Base-by-base conservation (phyloP, 805 yeast genomes). In the Spathaspora arborariae region DNA sequence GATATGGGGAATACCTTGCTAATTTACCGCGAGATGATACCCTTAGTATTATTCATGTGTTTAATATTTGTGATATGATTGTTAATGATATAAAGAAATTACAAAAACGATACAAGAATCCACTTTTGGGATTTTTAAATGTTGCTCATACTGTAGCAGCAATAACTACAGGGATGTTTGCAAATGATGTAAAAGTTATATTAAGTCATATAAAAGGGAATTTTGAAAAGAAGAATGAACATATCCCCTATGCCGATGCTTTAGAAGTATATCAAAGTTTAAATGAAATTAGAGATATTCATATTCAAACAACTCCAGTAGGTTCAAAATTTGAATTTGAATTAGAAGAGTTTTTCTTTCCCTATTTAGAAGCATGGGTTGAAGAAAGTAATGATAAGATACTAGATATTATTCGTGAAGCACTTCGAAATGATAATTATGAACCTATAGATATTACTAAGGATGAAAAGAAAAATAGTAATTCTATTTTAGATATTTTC, bases 401-500 rank as follows among this genome's bases (percentile, higher is more conserved):
- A 4, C 48, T 57, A 2, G 60, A 68, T 4, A 78, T 81, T 54
- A 79, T 84, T 4, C 64, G 70, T 13, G 72, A 77, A 21, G 81
- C 92, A 0, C 57, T 88, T 3, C 67, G 70, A 8, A 74, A 70
- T 9, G 97, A 90, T 59, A 56, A 58, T 1, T 82, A 84, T 60
- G 66, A 71, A 43, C 80, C 84, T 0, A 56, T 81, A 15, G 79
- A 80, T 50, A 46, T 68, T 18, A 60, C 65, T 1, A 67, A 61
- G 1, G 68, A 72, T 39, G 67, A 63, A 1, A 67, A 68, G 50
- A 68, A 68, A 45, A 66, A 73, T 56, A 81, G 88, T 50, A 68
- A 80, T 2, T 85, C 92, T 0, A 86, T 85, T 1, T 58, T 77
- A 19, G 94, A 87, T 58, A 74, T 85, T 11, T 84, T 85, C 60